phyloP scores from a whole-genome alignment of 83 land plant genomes.

The Thuja plicata region DNA sequence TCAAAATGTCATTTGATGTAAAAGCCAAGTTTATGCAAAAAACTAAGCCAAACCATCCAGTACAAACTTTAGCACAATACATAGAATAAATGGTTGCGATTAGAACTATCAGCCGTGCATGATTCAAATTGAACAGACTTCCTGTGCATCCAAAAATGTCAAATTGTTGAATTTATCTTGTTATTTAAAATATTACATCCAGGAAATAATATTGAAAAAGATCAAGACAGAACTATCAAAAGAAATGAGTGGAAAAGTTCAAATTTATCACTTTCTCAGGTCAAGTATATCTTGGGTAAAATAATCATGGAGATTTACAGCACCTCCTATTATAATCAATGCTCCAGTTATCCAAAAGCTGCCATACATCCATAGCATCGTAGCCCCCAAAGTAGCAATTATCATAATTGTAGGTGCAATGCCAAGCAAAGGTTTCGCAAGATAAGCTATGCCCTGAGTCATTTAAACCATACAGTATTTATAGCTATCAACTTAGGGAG shows the following conservation, averaged over 20 bases:
- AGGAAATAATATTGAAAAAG: neutral
- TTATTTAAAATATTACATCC: neutral
- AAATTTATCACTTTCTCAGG: neutral
- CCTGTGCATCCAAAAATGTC: conserved; percentile 39
- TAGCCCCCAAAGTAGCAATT: neutral
- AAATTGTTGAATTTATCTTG: neutral
- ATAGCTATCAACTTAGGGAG: neutral
- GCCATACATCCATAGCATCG: neutral
- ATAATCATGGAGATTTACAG: neutral
- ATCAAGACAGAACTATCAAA: neutral
- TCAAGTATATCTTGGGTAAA: neutral
- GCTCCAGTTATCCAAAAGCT: conserved; percentile 10
- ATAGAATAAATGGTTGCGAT: conserved; percentile 63
- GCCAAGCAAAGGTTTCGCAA: neutral
- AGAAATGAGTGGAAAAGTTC: neutral
- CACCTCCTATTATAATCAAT: conserved; percentile 14
- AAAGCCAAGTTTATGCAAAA: conserved; percentile 78
- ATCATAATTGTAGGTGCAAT: conserved; percentile 3
- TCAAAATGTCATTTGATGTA: conserved; percentile 68
- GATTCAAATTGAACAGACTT: conserved; percentile 61
- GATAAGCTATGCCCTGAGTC: conserved; percentile 4
- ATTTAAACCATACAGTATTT: neutral
- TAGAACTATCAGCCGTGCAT: conserved; percentile 63
- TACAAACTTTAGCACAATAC: conserved; percentile 66
- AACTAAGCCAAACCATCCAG: conserved; percentile 81